Conservation (phyloP, 202 grass and related monocot genomes). For the Setaria italica region DNA sequence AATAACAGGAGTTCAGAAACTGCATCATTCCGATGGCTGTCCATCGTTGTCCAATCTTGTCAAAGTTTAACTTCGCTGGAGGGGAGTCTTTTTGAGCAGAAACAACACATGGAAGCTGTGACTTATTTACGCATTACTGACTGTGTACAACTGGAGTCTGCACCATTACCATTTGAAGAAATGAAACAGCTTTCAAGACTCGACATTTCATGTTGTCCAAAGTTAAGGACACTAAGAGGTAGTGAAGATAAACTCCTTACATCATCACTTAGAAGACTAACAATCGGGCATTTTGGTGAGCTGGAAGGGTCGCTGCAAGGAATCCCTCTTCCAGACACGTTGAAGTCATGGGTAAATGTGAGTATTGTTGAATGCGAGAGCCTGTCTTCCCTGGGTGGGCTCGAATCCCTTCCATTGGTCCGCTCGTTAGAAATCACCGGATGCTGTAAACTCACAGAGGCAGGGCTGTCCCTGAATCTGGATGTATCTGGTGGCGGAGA, state of each 20-base stretch:
- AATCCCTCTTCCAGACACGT: too few species aligned
- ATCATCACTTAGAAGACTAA: too few species aligned
- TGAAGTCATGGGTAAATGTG: too few species aligned
- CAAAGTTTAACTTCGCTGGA: not conserved
- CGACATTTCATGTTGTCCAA: too few species aligned
- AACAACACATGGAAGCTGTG: not conserved
- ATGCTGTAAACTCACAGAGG: not conserved
- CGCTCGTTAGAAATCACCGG: accelerated
- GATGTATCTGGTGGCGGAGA: slow-evolving; percentile 4
- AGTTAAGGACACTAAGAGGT: too few species aligned
- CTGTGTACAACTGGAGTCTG: not conserved
- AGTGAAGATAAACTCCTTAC: too few species aligned
- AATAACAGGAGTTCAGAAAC: too few species aligned
- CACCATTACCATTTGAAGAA: not conserved
- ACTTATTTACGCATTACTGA: accelerated
- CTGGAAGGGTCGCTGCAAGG: too few species aligned
- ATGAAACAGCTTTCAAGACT: too few species aligned
- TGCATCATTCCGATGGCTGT: accelerated
- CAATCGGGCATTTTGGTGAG: too few species aligned
- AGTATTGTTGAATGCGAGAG: not conserved
- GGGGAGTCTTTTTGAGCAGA: slow-evolving; percentile 25
- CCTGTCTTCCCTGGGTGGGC: not conserved
- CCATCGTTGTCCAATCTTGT: accelerated
- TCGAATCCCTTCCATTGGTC: not conserved
- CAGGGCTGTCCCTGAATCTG: not conserved